Base-by-base conservation (phyloP, 2,329 filamentous ascomycete species). In the Sporothrix mexicana region DNA sequence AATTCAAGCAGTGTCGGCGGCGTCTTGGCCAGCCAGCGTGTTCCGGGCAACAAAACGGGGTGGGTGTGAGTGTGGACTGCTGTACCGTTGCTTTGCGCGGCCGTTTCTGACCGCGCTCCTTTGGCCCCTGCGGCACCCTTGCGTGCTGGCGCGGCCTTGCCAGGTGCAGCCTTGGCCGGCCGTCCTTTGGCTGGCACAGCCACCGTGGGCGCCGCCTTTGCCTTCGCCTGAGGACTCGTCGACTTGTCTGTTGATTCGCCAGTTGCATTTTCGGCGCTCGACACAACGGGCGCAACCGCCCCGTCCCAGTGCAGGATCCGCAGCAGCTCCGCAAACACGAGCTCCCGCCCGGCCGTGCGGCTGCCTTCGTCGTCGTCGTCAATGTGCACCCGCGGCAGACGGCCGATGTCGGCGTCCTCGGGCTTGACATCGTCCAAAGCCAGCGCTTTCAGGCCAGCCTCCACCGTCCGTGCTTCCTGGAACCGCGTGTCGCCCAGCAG, bases 321-420 rank as follows among this genome's bases (percentile, higher is more conserved):
- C 30, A 94, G 81, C 76, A 94, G 88, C 78, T 93, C 92, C 67
- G 86, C 86, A 75, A 92, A 88, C n/a, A 88, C 84, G 7, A 83
- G 82, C 75, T 91, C 89, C 47, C 92, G 87, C 8, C 87, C 85
- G 12, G 88, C 85, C 1, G 85, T 82, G 47, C 85, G 86, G 68
- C 91, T 92, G 25, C 90, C 91, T 74, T 90, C 87, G 74, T 93
- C 92, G 74, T 93, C 88, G 77, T 94, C 90, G 1, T 85, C 82
- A 77, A 94, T 91, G 59, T 82, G 77, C 71, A 94, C 85, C 78
- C 85, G 84, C 1, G 92, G 92, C n/a, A 94, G 84, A 45, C 88
- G 85, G 10, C 85, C 83, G 0, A 76, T 76, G 4, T 61, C 68
- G 2, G 86, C 84, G 61, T 88, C 84, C 17, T 80, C 81, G 1